phyloP scores from a whole-genome alignment of 1,139 yeast species.

The Geotrichum klebahnii region DNA sequence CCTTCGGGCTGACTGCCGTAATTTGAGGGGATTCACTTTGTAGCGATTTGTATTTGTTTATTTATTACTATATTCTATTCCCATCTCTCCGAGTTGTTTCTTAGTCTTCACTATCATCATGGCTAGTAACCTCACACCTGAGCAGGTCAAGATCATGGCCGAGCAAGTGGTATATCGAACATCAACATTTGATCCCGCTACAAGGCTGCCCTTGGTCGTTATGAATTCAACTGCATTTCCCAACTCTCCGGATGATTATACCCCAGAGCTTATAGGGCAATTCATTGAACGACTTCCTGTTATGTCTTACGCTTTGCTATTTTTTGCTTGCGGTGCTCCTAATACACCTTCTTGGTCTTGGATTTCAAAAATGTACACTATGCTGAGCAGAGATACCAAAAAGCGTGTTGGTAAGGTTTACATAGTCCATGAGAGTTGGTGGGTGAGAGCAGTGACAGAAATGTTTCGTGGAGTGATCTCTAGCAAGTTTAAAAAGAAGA shows the following conservation, averaged over 20 bases:
- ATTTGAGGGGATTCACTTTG: background rate
- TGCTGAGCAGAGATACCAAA: slow-evolving; percentile 56
- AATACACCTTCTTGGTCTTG: slow-evolving; percentile 60
- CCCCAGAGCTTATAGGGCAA: slow-evolving; percentile 14
- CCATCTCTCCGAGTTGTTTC: background rate
- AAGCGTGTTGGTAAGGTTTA: slow-evolving; percentile 59
- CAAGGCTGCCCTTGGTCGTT: slow-evolving; percentile 62
- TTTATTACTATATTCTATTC: background rate
- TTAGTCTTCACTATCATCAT: slow-evolving; percentile 24
- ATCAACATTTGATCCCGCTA: slow-evolving; percentile 54
- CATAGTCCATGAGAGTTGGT: slow-evolving; percentile 89
- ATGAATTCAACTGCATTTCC: slow-evolving; percentile 70
- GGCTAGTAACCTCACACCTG: slow-evolving; percentile 15
- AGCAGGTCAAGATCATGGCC: slow-evolving; percentile 20
- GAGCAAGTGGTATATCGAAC: slow-evolving; percentile 57
- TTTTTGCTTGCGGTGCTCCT: slow-evolving; percentile 73
- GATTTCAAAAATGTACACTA: slow-evolving; percentile 69
- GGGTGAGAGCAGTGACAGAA: slow-evolving; percentile 73
- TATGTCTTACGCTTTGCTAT: slow-evolving; percentile 58
- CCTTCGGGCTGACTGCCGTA: too few species aligned
- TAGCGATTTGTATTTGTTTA: background rate
- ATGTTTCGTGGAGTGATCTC: slow-evolving; percentile 60
- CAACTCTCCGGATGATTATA: slow-evolving; percentile 29
- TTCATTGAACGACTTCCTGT: slow-evolving; percentile 47
- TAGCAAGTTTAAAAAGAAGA: slow-evolving; percentile 43